Evolutionary conservation across 1,284 basidiomycete species (phyloP), one percentile per base, ranked within the genome.

Genomic region (Ceratobasidium sp.): DNA sequence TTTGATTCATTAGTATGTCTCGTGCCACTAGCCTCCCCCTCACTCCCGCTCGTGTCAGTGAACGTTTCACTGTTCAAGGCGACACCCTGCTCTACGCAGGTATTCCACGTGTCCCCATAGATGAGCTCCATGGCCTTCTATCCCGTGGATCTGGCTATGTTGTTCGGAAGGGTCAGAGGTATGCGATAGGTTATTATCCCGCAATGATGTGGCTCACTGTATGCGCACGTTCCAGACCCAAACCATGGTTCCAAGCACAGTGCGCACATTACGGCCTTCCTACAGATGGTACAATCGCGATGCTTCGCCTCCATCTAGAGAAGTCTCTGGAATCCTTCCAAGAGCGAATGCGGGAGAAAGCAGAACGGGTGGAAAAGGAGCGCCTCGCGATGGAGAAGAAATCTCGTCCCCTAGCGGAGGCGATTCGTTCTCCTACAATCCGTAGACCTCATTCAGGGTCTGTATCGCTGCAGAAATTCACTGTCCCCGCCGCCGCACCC

Each of bases 231-330:
- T 44, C 26, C 28, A 75, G 73, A 17, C 54, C 73, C 10, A 75
- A 75, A 50, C 65, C 65, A n/a, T 75, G 73, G 73, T 75, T 75
- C 54, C 62, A 66, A 17, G 73, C 61, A 7, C 73, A 75, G 23
- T 75, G 62, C 38, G 73, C 73, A 28, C 73, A 75, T 40, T 75
- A 75, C n/a, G 73, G 73, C 1, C 33, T 75, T 10, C 64, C 73
- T 20, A 76, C 73, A 42, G 67, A 67, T 57, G 73, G 62, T 20
- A 26, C 59, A 3, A 28, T 57, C 42, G 50, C 50, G 40, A 46
- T 23, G 40, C 73, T 76, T 26, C 73, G 73, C 15, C 10, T 40
- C 38, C 61, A 76, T 1, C 46, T 76, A n/a, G 64, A 76, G 20
- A 52, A 52, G 50, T 52, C 50, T n/a, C 20, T 52, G 20, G 50